Conservation (phyloP, 441 rosid genomes). For the Gossypium schwendimanii region DNA sequence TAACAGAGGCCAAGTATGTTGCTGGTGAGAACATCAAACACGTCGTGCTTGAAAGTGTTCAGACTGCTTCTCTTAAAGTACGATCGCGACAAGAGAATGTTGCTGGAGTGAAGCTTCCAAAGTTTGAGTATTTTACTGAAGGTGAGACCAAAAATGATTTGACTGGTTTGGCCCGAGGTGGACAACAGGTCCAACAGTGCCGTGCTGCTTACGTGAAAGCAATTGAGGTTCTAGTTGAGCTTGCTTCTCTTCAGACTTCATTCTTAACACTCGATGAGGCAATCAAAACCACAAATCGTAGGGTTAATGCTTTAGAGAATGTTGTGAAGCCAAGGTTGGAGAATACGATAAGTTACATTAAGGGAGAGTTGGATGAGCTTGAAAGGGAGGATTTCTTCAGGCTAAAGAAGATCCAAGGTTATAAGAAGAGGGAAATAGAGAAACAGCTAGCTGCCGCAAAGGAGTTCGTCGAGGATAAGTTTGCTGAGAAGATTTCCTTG, state of each 20-base stretch:
- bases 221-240: neutral
- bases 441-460: neutral
- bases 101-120: neutral
- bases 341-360: slow-evolving; percentile 2
- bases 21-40: slow-evolving; percentile 86
- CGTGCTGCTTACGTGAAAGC: neutral
- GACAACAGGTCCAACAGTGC: neutral
- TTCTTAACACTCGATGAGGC: neutral
- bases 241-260: neutral
- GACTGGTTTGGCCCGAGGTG: neutral
- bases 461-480: neutral
- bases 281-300: neutral
- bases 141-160: neutral
- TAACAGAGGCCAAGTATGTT: slow-evolving; percentile 78
- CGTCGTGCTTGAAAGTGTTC: slow-evolving; percentile 69
- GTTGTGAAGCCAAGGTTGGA: slow-evolving; percentile 3
- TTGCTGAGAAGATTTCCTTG: neutral
- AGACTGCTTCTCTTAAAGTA: slow-evolving; percentile 43
- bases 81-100: neutral
- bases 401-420: neutral
- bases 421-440: slow-evolving; percentile 7
- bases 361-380: slow-evolving; percentile 3
- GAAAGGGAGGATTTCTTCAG: slow-evolving; percentile 7
- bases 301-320: slow-evolving; percentile 3
- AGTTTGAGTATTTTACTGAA: neutral